These are phyloP conservation scores for Adansonia digitata DNA, from an alignment of 345 rosid genomes.

Conservation along the genomic window DNA sequence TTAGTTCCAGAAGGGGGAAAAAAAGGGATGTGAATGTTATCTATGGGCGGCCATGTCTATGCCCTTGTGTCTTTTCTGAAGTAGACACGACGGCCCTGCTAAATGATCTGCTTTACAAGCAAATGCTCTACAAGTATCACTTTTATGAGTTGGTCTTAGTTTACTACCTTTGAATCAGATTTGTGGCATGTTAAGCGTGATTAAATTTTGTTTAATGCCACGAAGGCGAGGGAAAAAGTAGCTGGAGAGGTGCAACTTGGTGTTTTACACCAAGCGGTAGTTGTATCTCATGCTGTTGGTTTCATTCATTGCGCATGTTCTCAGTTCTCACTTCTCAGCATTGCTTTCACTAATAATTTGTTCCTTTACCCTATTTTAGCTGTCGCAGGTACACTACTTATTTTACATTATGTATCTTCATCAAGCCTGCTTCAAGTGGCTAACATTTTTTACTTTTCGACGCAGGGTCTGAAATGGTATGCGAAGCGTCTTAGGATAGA, in stretches of 20 bases:
- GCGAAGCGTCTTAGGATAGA: slow-evolving; percentile 75
- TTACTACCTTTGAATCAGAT: not conserved
- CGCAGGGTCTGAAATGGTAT: slow-evolving; percentile 83
- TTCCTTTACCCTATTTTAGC: no score
- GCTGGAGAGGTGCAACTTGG: not conserved
- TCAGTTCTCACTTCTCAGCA: not conserved
- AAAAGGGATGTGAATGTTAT: not conserved
- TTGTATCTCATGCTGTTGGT: not conserved
- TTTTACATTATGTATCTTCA: not conserved
- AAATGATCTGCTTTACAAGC: no score
- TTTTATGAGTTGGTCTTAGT: not conserved
- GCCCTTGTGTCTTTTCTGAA: not conserved
- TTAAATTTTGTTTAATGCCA: not conserved
- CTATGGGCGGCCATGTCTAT: not conserved
- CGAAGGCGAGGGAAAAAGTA: not conserved
- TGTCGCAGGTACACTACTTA: not conserved
- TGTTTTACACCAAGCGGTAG: not conserved
- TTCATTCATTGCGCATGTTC: not conserved
- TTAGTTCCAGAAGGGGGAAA: not conserved
- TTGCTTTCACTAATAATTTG: not conserved
- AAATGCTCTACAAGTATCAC: not conserved
- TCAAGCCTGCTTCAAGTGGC: slow-evolving; percentile 10
- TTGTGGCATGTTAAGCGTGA: not conserved
- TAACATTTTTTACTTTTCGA: slow-evolving; percentile 9
- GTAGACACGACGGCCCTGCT: not conserved